Evolutionary conservation across 2,329 filamentous ascomycete species (phyloP), one percentile per base, ranked within the genome.

Genomic region (Hypoxylon rubiginosum): DNA sequence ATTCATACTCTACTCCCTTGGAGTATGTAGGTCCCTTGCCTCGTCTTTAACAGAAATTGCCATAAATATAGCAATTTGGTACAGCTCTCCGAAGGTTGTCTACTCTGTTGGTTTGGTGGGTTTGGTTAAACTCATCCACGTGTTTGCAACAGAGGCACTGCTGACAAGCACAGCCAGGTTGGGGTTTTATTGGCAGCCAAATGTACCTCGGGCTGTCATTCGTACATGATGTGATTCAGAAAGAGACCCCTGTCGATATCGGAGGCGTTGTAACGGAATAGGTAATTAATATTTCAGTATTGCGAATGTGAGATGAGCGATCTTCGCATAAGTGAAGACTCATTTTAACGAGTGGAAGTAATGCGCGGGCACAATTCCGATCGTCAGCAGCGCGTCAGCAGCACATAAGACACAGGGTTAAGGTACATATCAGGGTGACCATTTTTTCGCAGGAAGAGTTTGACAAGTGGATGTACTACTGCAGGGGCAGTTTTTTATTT

Each of bases 121-220:
- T 30, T 36, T 58, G 46, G 36, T 34, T 57, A 7, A 30, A 60
- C 24, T 46, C 36, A 50, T 52, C 62, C 59, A 66, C 62, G 58
- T 66, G 52, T 63, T 24, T 24, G 58, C 48, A 49, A 30, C 32
- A 56, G 32, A 60, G 50, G 39, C 41, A 43, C 48, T 58, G 55
- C 46, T 52, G 17, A 52, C 30, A 4, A 41, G 52, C 52, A 62
- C 50, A 57, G 62, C 55, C 62, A 8, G 34, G 26, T 51, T 51
- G 51, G 48, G 15, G 28, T 46, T 19, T 46, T 32, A 21, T 19
- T 48, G 24, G 43, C 36, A 15, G 8, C 13, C 9, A 49, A 36
- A 56, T 45, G 51, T 51, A 59, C 24, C 46, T 46, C 4, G 15
- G 48, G 52, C 34, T 6, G 28, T 32, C 17, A 55, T 8, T 5